Evolutionary conservation across 306 rosid species (phyloP).

Genomic region (Nissolia schottii): DNA sequence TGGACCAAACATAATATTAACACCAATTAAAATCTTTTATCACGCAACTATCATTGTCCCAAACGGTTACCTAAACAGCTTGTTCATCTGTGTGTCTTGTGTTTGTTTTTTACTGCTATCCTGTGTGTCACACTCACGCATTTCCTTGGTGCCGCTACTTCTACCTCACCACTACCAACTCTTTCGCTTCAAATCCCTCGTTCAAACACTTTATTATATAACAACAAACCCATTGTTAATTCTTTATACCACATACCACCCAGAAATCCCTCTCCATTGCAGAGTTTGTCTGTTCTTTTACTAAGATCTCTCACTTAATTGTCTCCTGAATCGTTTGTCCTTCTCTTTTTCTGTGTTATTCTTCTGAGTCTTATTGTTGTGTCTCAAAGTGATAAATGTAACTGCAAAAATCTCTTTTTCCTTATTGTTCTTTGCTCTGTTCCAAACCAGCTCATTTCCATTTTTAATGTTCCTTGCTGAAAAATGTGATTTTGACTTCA

Average conservation of each 20-base stretch:
- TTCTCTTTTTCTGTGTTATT: conserved; percentile 14
- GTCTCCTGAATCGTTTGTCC: conserved; percentile 21
- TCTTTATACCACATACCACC: conserved; percentile 45
- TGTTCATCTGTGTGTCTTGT: not conserved
- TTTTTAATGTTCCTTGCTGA: conserved; percentile 3
- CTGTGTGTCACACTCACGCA: not conserved
- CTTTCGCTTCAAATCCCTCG: not conserved
- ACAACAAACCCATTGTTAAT: conserved; percentile 27
- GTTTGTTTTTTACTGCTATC: not conserved
- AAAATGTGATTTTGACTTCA: conserved; percentile 57
- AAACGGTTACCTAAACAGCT: conserved; percentile 17
- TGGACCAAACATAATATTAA: no score
- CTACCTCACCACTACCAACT: not conserved
- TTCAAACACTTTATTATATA: conserved; percentile 12
- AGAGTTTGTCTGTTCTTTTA: conserved; percentile 17
- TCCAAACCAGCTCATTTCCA: conserved; percentile 5
- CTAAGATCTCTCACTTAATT: conserved; percentile 18
- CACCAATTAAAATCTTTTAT: not conserved
- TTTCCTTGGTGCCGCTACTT: not conserved
- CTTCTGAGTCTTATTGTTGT: conserved; percentile 19
- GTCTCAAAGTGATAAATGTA: conserved; percentile 50
- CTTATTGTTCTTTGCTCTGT: conserved; percentile 9
- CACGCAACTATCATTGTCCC: conserved; percentile 34
- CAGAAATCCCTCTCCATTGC: conserved; percentile 20
- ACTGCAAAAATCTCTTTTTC: conserved; percentile 31